Evolutionary conservation across 306 rosid species (phyloP).

Genomic region (Lathyrus tuberosus): DNA sequence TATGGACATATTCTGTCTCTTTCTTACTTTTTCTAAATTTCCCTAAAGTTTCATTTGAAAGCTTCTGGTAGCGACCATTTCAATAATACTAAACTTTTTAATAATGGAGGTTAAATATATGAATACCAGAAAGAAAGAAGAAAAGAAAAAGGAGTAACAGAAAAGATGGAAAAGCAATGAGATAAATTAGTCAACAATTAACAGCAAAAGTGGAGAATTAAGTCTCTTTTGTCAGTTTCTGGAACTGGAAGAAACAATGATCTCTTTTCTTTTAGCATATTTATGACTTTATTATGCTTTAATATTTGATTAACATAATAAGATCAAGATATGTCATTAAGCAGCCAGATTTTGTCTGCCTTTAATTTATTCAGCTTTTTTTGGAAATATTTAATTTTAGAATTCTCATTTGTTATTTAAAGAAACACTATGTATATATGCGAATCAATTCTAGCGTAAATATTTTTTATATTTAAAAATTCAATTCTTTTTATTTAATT

Average conservation of each 20-base stretch:
- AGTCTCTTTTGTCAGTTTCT: constrained; percentile 32
- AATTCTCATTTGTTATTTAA: too few species aligned
- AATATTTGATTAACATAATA: not conserved
- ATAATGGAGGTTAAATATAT: not conserved
- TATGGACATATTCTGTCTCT: constrained; percentile 10
- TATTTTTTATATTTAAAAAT: too few species aligned
- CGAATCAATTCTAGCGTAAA: too few species aligned
- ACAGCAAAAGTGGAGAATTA: constrained; percentile 31
- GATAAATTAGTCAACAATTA: constrained; percentile 35
- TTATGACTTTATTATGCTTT: constrained; percentile 8
- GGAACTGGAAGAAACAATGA: not conserved
- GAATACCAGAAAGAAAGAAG: not conserved
- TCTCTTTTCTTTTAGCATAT: not conserved
- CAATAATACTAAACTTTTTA: not conserved
- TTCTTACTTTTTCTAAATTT: not conserved
- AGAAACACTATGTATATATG: too few species aligned
- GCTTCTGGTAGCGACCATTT: not conserved
- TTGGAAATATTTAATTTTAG: too few species aligned
- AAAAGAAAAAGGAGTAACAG: not conserved
- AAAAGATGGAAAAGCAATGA: constrained; percentile 22
- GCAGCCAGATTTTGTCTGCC: constrained; percentile 14
- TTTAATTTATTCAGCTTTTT: constrained; percentile 15
- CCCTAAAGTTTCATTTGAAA: constrained; percentile 2
- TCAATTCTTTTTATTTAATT: too few species aligned
- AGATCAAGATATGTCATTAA: constrained; percentile 8